A percentile compares a stretch with the other conserved stretches of the same genome.
Conservation (phyloP, 257 asterid genomes). For the Paraleonurus japonicus region DNA sequence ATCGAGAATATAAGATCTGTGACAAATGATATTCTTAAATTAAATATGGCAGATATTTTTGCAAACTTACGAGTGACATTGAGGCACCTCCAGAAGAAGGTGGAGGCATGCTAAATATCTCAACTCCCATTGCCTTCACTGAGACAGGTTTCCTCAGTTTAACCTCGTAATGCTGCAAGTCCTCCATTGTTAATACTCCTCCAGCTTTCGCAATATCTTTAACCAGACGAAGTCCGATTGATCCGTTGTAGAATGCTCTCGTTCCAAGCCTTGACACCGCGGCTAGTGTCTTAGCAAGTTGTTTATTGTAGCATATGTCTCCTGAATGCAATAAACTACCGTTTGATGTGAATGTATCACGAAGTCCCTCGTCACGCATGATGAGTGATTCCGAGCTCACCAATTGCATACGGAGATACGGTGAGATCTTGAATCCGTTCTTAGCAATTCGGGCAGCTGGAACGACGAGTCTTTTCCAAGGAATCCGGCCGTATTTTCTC, state of each 20-base stretch:
- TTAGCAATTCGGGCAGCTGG: conserved; percentile 57
- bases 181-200: conserved; percentile 57
- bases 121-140: conserved; percentile 41
- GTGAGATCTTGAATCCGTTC: conserved; percentile 54
- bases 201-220: conserved; percentile 50
- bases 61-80: conserved; percentile 53
- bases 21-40: background rate
- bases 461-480: conserved; percentile 56
- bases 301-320: conserved; percentile 46
- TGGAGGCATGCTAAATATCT: conserved; percentile 61
- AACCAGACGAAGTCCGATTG: conserved; percentile 43
- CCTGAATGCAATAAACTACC: conserved; percentile 51
- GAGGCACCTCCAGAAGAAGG: conserved; percentile 76
- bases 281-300: conserved; percentile 42
- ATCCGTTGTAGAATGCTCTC: conserved; percentile 52
- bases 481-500: conserved; percentile 48
- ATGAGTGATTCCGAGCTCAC: conserved; percentile 35
- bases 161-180: conserved; percentile 48
- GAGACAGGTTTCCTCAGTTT: conserved; percentile 44
- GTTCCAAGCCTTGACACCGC: conserved; percentile 35
- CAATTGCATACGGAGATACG: conserved; percentile 60
- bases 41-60: background rate
- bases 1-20: background rate
- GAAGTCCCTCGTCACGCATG: conserved; percentile 52
- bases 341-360: conserved; percentile 42